A percentile compares a stretch with the other conserved stretches of the same genome.
These are phyloP conservation scores for Wickerhamia fluorescens DNA, from an alignment of 805 yeast species.

Conservation along the genomic window DNA sequence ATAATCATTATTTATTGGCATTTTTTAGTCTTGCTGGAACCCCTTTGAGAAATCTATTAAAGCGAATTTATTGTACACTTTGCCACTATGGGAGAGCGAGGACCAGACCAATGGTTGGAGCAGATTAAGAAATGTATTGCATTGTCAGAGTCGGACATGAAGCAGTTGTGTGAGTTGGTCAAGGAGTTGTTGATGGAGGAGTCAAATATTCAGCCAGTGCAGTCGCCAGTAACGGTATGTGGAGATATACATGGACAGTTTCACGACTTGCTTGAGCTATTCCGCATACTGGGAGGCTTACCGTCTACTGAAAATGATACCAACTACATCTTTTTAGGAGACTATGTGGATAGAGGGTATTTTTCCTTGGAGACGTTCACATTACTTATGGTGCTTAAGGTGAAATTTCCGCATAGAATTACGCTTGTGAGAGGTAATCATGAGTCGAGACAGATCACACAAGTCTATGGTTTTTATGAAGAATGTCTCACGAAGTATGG, in stretches of 20 bases:
- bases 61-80: not conserved
- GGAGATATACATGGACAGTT: constrained; percentile 98
- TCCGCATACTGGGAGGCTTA: constrained; percentile 86
- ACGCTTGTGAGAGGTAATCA: constrained; percentile 97
- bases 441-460: constrained; percentile 96
- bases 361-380: constrained; percentile 93
- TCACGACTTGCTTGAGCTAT: constrained; percentile 86
- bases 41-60: too few relatives aligned
- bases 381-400: constrained; percentile 85
- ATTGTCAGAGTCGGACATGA: constrained; percentile 88
- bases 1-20: too few relatives aligned
- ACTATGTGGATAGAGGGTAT: constrained; percentile 97
- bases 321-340: constrained; percentile 81
- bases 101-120: constrained; percentile 96
- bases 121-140: constrained; percentile 86
- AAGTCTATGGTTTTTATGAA: constrained; percentile 96
- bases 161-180: constrained; percentile 89
- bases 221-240: constrained; percentile 89
- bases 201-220: constrained; percentile 89
- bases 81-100: constrained; percentile 53
- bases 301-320: constrained; percentile 67
- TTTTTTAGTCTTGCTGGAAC: too few relatives aligned
- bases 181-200: constrained; percentile 95
- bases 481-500: constrained; percentile 93
- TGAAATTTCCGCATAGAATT: constrained; percentile 74